A percentile compares a stretch with the other conserved stretches of the same genome.
Evolutionary conservation across 1,139 yeast genomes (phyloP).

Genomic region (Blastobotrys apis): DNA sequence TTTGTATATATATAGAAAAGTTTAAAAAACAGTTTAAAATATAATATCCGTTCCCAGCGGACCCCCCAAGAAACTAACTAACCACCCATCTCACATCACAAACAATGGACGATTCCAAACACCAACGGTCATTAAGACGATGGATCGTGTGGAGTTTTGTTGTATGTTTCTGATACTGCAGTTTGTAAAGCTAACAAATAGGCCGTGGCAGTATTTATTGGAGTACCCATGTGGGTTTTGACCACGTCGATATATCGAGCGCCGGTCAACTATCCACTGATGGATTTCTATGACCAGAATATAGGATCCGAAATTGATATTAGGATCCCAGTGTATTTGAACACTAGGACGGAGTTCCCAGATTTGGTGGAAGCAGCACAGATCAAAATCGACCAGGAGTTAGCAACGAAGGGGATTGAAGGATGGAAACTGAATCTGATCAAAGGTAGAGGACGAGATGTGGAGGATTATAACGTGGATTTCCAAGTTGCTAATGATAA

Average conservation of each 20-base stretch:
- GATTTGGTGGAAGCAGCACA: constrained; percentile 48
- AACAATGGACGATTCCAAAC: not conserved
- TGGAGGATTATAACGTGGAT: constrained; percentile 28
- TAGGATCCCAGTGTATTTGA: constrained; percentile 54
- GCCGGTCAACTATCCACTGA: constrained; percentile 56
- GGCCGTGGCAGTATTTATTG: constrained; percentile 37
- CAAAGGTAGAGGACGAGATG: constrained; percentile 26
- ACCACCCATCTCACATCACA: not conserved
- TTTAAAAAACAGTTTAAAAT: no score
- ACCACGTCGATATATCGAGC: constrained; percentile 78
- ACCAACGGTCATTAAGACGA: constrained; percentile 13
- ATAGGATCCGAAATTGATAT: constrained; percentile 41
- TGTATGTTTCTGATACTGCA: constrained; percentile 13
- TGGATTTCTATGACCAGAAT: constrained; percentile 42
- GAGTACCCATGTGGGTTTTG: constrained; percentile 66
- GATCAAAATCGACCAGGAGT: constrained; percentile 35
- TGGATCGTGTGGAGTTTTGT: constrained; percentile 18
- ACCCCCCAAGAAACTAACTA: not conserved
- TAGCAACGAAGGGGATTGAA: constrained; percentile 26
- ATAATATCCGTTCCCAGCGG: no score
- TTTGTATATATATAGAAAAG: not conserved
- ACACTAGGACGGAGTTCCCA: constrained; percentile 33
- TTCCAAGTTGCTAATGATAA: constrained; percentile 33
- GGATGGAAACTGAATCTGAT: constrained; percentile 32
- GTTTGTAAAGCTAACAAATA: not conserved